A percentile compares a stretch with the other conserved stretches of the same genome.
phyloP scores from a whole-genome alignment of 1,139 yeast genomes.

The Suhomyces wounanorum region DNA sequence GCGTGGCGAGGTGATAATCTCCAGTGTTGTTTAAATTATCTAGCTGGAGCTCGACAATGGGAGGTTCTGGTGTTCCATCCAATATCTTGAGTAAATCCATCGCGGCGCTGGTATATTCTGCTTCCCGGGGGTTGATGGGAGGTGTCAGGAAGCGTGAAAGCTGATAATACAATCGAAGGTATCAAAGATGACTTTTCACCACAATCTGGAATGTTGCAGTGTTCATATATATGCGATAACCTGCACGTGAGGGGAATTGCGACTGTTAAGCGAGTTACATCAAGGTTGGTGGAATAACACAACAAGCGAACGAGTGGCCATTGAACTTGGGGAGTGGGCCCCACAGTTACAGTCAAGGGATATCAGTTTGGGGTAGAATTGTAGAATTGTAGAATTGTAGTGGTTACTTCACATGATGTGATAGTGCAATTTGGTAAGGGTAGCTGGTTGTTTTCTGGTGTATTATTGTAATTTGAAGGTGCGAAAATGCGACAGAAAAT shows the following conservation, averaged over 20 bases:
- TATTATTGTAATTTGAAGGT: no score
- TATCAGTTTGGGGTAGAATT: no score
- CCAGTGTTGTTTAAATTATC: constrained; percentile 49
- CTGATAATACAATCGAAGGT: background rate
- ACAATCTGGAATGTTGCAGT: background rate
- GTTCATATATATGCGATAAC: background rate
- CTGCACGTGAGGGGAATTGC: background rate
- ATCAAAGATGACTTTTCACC: background rate
- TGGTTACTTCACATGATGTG: no score
- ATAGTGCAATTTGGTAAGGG: no score
- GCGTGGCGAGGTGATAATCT: constrained; percentile 81
- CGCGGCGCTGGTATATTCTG: background rate
- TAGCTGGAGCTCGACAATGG: constrained; percentile 58
- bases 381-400: no score
- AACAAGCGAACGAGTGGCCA: no score
- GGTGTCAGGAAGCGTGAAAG: background rate
- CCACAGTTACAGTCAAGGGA: no score
- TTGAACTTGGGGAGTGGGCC: no score
- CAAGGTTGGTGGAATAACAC: background rate
- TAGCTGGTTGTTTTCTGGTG: no score
- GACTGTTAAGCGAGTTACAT: background rate
- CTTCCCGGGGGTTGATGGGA: background rate
- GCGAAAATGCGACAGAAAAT: no score
- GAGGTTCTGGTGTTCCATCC: constrained; percentile 86
- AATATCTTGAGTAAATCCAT: constrained; percentile 80